Conservation (phyloP, 192 early-diverging fungal species). For the Linnemannia elongata region DNA sequence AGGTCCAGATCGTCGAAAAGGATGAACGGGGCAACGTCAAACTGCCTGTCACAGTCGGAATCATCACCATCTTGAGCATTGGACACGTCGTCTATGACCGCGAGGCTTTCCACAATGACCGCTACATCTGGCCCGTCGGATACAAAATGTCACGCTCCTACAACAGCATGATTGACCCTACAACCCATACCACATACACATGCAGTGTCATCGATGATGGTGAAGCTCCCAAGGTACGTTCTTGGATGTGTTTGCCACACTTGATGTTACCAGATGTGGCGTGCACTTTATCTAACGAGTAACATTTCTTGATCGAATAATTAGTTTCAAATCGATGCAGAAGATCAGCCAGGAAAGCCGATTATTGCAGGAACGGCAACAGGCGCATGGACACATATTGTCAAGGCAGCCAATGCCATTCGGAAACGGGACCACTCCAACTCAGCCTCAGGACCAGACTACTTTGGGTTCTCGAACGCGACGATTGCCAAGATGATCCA, state of each 20-base stretch:
- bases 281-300: not conserved
- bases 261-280: too few species aligned
- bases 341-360: slow-evolving; percentile 80
- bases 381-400: slow-evolving; percentile 90
- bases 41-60: slow-evolving; percentile 84
- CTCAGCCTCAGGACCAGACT: slow-evolving; percentile 90
- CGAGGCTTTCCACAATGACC: slow-evolving; percentile 86
- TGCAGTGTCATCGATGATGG: slow-evolving; percentile 88
- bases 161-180: slow-evolving; percentile 67
- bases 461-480: slow-evolving; percentile 90
- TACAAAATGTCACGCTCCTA: slow-evolving; percentile 72
- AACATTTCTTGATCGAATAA: slow-evolving; percentile 21
- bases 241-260: too few species aligned
- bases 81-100: slow-evolving; percentile 84
- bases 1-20: slow-evolving; percentile 49
- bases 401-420: slow-evolving; percentile 84
- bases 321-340: slow-evolving; percentile 85
- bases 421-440: slow-evolving; percentile 83
- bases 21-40: slow-evolving; percentile 78
- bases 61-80: slow-evolving; percentile 78
- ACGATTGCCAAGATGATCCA: slow-evolving; percentile 91
- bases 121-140: slow-evolving; percentile 94
- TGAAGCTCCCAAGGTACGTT: slow-evolving; percentile 68
- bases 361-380: slow-evolving; percentile 85
- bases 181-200: slow-evolving; percentile 71